A percentile compares a stretch with the other conserved stretches of the same genome.
These are phyloP conservation scores for Gamarada debralockiae DNA, from an alignment of 495 filamentous ascomycete species.

Conservation along the genomic window DNA sequence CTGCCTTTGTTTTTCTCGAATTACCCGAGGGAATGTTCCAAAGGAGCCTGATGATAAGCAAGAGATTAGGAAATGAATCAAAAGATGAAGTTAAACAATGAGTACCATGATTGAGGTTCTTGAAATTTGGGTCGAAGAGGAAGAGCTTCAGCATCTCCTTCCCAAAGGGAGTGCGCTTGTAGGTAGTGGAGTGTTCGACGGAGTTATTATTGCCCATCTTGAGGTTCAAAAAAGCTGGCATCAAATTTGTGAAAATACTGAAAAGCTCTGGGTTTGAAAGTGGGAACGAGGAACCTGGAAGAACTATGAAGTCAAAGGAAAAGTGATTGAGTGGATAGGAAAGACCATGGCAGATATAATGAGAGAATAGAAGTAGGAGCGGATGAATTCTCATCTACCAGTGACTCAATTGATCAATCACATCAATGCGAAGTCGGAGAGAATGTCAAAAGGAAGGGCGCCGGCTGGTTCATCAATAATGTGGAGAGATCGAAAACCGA, in stretches of 20 bases:
- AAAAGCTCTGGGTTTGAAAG: neutral
- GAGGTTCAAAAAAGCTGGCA: neutral
- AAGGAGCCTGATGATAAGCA: constrained; percentile 58
- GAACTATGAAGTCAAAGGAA: too few relatives aligned
- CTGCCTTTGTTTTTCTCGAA: constrained; percentile 52
- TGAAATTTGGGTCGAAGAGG: constrained; percentile 60
- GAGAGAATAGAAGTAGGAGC: too few relatives aligned
- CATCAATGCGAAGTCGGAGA: too few relatives aligned
- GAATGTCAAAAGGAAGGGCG: too few relatives aligned
- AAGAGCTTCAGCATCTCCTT: constrained; percentile 63
- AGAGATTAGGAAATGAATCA: neutral
- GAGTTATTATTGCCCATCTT: constrained; percentile 16
- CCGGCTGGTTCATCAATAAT: neutral
- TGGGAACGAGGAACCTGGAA: too few relatives aligned
- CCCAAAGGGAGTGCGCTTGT: constrained; percentile 20
- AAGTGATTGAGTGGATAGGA: too few relatives aligned
- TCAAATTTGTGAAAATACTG: neutral
- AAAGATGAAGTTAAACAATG: neutral
- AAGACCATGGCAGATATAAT: too few relatives aligned
- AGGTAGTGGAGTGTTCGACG: neutral
- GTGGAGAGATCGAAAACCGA: neutral
- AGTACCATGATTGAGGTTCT: constrained; percentile 80
- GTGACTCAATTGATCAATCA: too few relatives aligned
- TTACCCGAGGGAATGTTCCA: constrained; percentile 62
- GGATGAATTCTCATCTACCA: too few relatives aligned